Conservation (phyloP, 2,329 filamentous ascomycete species). For the Aureobasidium sp. region DNA sequence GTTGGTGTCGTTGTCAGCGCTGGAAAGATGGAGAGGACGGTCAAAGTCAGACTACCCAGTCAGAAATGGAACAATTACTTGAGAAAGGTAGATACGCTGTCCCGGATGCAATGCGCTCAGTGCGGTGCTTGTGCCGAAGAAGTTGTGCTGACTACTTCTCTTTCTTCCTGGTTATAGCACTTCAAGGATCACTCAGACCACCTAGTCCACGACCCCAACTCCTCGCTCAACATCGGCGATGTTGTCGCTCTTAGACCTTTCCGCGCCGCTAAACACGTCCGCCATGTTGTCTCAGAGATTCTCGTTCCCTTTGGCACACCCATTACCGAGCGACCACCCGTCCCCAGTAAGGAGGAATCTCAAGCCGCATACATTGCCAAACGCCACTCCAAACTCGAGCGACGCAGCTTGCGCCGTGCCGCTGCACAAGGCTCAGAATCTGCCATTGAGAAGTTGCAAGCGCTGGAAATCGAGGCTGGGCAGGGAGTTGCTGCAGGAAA, state of each 20-base stretch:
- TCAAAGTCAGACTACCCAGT: conserved; percentile 67
- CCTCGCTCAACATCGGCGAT: conserved; percentile 66
- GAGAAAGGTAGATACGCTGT: conserved; percentile 53
- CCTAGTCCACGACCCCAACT: conserved; percentile 72
- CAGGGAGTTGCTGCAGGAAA: conserved; percentile 25
- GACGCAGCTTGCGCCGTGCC: conserved; percentile 23
- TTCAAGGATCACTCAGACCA: conserved; percentile 59
- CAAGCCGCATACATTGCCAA: conserved; percentile 49
- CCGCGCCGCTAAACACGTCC: conserved; percentile 58
- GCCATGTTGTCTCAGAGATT: conserved; percentile 68
- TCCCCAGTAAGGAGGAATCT: conserved; percentile 59
- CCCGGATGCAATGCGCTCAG: not conserved
- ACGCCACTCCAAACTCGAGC: conserved; percentile 51
- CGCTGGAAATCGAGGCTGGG: conserved; percentile 25
- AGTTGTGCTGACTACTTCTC: not conserved
- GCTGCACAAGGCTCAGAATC: conserved; percentile 27
- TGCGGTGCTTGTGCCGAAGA: not conserved
- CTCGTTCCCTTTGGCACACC: conserved; percentile 62
- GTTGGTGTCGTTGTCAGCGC: conserved; percentile 67
- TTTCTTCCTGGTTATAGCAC: conserved; percentile 38
- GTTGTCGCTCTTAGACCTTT: conserved; percentile 68
- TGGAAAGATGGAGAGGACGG: conserved; percentile 70
- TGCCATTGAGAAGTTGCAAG: conserved; percentile 24
- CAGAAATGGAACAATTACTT: conserved; percentile 67
- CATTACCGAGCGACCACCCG: conserved; percentile 56